phyloP scores from a whole-genome alignment of 192 early-diverging fungal species.

The Dispira simplex region DNA sequence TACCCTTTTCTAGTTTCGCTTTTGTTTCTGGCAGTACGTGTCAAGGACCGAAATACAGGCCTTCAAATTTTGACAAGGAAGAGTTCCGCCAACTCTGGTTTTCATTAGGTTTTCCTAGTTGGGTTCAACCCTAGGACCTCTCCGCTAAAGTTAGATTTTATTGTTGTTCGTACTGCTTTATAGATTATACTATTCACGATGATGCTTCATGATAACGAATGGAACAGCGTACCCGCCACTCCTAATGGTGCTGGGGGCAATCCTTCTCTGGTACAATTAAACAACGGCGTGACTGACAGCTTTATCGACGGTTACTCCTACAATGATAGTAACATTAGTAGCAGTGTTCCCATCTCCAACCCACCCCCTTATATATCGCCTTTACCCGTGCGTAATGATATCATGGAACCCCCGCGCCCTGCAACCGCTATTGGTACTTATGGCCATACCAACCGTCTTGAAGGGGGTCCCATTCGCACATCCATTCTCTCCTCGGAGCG shows the following conservation, averaged over 20 bases:
- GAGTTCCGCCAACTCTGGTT: background rate
- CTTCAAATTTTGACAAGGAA: background rate
- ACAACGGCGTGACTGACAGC: background rate
- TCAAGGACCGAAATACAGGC: background rate
- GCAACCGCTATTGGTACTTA: conserved; percentile 10
- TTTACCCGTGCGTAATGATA: background rate
- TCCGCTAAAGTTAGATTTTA: background rate
- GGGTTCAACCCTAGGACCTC: background rate
- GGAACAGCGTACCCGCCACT: conserved; percentile 7
- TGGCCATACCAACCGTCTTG: background rate
- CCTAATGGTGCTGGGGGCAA: background rate
- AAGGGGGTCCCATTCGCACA: background rate
- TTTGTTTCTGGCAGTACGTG: background rate
- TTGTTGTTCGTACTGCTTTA: background rate
- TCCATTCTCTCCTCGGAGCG: background rate
- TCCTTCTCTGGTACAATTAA: background rate
- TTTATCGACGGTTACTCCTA: conserved; percentile 7
- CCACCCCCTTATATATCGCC: background rate
- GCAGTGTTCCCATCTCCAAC: background rate
- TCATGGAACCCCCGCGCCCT: conserved; percentile 10
- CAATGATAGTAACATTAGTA: no score
- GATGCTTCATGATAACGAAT: conserved; percentile 10
- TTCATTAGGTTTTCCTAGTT: background rate
- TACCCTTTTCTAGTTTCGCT: background rate
- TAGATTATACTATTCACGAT: background rate